Conservation (phyloP, 495 filamentous ascomycete genomes). For the Aspergillus cavernicola region DNA sequence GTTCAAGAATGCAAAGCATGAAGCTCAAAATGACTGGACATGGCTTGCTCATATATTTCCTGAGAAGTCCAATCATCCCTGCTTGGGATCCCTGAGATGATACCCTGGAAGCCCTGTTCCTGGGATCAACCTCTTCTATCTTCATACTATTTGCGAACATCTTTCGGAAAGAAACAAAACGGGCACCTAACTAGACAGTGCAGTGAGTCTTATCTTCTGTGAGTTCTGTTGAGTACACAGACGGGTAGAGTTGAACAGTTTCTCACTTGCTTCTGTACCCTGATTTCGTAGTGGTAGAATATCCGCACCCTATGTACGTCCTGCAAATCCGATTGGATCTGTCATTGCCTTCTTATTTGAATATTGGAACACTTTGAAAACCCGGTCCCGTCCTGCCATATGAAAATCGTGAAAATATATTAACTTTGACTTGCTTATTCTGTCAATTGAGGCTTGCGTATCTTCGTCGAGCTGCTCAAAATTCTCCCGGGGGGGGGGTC, state of each 20-base stretch:
- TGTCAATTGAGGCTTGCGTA: neutral
- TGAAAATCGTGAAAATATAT: neutral
- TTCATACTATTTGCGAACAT: slow-evolving; percentile 17
- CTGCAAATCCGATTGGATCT: slow-evolving; percentile 20
- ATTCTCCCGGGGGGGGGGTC: neutral
- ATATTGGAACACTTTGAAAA: too few relatives aligned
- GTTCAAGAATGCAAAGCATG: neutral
- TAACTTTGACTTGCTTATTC: neutral
- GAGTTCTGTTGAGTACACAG: too few relatives aligned
- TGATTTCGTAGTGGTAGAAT: slow-evolving; percentile 24
- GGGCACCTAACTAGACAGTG: slow-evolving; percentile 17
- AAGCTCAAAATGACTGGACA: neutral
- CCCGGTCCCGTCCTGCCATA: too few relatives aligned
- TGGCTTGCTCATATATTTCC: neutral
- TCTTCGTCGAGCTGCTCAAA: slow-evolving; percentile 19
- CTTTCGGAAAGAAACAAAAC: slow-evolving; percentile 20
- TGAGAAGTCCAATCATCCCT: slow-evolving; percentile 22
- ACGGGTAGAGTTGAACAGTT: too few relatives aligned
- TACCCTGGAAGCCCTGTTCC: slow-evolving; percentile 13
- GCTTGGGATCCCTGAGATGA: slow-evolving; percentile 14
- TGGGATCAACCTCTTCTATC: slow-evolving; percentile 9
- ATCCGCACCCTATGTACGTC: slow-evolving; percentile 25
- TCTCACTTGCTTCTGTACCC: neutral
- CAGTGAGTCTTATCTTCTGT: slow-evolving; percentile 13
- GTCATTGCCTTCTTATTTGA: neutral